Percentiles rank a stretch among this genome's conserved stretches.
These are phyloP conservation scores for Knoxdaviesia capensis DNA, from an alignment of 2,329 filamentous ascomycete species.

Conservation along the genomic window DNA sequence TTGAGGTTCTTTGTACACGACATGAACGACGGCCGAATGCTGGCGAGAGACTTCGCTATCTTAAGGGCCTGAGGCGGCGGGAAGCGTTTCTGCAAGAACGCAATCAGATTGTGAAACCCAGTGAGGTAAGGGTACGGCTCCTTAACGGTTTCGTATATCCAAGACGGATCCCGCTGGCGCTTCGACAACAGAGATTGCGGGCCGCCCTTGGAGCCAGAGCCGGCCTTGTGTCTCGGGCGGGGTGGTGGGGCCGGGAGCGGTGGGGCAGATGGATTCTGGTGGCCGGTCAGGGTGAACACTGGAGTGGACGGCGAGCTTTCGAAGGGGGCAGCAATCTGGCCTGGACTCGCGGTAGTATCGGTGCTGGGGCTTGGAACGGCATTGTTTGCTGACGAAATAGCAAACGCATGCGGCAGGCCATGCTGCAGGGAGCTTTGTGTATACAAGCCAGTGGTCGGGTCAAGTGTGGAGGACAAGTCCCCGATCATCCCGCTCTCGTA, in stretches of 20 bases:
- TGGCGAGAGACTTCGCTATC: slow-evolving; percentile 73
- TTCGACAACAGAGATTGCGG: slow-evolving; percentile 35
- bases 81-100: slow-evolving; percentile 61
- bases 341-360: slow-evolving; percentile 38
- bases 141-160: slow-evolving; percentile 74
- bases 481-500: slow-evolving; percentile 30
- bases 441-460: slow-evolving; percentile 26
- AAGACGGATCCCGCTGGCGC: slow-evolving; percentile 51
- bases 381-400: slow-evolving; percentile 40
- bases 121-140: slow-evolving; percentile 82
- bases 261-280: neutral
- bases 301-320: slow-evolving; percentile 23
- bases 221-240: slow-evolving; percentile 22
- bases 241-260: slow-evolving; percentile 11
- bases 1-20: slow-evolving; percentile 79
- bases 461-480: slow-evolving; percentile 28
- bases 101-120: slow-evolving; percentile 76
- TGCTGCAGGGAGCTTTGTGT: slow-evolving; percentile 39
- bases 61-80: slow-evolving; percentile 55
- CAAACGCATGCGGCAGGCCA: slow-evolving; percentile 43
- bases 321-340: slow-evolving; percentile 28
- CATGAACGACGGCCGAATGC: slow-evolving; percentile 84
- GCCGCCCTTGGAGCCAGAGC: slow-evolving; percentile 18
- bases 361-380: slow-evolving; percentile 45
- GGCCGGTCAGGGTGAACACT: neutral